Base-by-base conservation (phyloP, 2,329 filamentous ascomycete species). In the Microdochium paspali region DNA sequence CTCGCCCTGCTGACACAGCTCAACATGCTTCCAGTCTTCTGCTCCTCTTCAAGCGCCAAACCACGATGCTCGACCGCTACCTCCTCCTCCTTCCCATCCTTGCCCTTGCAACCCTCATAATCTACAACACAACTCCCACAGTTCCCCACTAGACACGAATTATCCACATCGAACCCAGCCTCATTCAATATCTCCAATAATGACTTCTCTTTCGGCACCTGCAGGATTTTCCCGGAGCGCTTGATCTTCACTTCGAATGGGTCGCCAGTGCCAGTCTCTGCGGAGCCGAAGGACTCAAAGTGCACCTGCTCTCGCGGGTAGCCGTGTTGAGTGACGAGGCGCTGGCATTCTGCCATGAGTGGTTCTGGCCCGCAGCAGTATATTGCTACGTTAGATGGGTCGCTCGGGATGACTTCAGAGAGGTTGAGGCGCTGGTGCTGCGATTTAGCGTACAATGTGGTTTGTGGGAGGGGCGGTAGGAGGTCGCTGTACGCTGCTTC, bases 391-490 rank as follows among this genome's bases (percentile, higher is more conserved):
- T 48, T 30, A 54, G 45, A 1, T 53, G 49, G 1, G 60, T 46
- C 3, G 48, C 3, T 18, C 7, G 61, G 59, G 1, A 63, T 51
- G 13, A 60, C 40, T 12, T 84, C 78, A 63, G 26, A n/a, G 12
- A 58, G 47, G 4, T 53, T 24, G 6, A 63, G 35, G 20, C 59
- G 56, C 23, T 51, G 49, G 3, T 55, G 57, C 40, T 61, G 56
- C 4, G 46, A 40, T 48, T 56, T 61, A 5, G 58, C 52, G 39
- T 63, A 63, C 10, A 62, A 18, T 4, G 47, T 56, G 1, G 58
- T 61, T 1, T 51, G 49, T 1, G 47, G 24, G n/a, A n/a, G n/a
- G 2, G 44, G n/a, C 2, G 61, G 60, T 21, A 63, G 48, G 18
- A 44, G 51, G 24, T 56, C 50, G 2, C 62, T 45, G 30, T 58